A percentile compares a stretch with the other conserved stretches of the same genome.
phyloP scores from a whole-genome alignment of 75 land plant species.

The Selaginella moellendorffii region DNA sequence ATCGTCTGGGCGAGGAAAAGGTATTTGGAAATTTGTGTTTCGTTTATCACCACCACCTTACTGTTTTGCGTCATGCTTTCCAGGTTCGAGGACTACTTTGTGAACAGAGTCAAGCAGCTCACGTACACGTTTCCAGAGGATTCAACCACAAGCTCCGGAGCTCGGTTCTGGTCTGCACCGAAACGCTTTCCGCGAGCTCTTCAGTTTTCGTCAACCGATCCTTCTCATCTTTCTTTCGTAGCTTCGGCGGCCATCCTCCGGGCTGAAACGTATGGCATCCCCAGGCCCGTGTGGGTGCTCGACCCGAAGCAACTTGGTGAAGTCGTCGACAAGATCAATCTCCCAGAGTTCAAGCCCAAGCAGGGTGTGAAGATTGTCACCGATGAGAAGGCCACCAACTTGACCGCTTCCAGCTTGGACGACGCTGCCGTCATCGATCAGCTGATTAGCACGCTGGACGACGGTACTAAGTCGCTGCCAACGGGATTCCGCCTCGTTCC shows the following conservation, averaged over 20 bases:
- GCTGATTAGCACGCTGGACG: conserved; percentile 40
- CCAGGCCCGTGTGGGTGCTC: conserved; percentile 65
- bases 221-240: conserved; percentile 47
- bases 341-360: conserved; percentile 63
- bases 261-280: conserved; percentile 66
- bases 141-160: conserved; percentile 60
- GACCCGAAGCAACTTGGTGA: conserved; percentile 34
- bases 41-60: neutral
- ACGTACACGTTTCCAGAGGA: conserved; percentile 88
- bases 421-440: conserved; percentile 55
- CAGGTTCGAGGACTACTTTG: conserved; percentile 92
- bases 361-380: conserved; percentile 75
- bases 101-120: conserved; percentile 83
- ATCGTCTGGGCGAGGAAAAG: conserved; percentile 1
- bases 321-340: conserved; percentile 42
- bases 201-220: conserved; percentile 44
- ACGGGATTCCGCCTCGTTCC: conserved; percentile 58
- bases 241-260: conserved; percentile 59
- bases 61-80: neutral
- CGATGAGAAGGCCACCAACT: conserved; percentile 69
- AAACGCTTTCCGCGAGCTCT: conserved; percentile 74
- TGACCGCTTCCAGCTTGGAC: conserved; percentile 42
- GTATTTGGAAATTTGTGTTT: conserved; percentile 5
- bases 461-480: conserved; percentile 31
- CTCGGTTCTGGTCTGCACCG: conserved; percentile 68